Conservation (phyloP, 2,329 filamentous ascomycete genomes). For the Pseudocercospora cruenta region DNA sequence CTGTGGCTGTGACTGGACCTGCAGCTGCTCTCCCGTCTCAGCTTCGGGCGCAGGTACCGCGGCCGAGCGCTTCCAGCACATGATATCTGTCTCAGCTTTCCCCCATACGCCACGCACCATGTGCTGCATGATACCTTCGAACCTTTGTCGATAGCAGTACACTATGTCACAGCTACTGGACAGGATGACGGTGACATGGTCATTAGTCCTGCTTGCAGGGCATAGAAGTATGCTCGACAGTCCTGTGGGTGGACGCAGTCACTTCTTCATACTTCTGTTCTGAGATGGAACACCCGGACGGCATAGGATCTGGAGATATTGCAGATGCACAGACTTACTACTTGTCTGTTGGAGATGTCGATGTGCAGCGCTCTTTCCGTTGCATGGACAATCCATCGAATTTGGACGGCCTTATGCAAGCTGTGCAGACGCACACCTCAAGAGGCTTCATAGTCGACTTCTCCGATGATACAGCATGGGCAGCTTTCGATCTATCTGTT, state of each 20-base stretch:
- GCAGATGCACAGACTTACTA: slow-evolving; percentile 27
- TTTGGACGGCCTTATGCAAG: slow-evolving; percentile 50
- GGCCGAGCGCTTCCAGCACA: not conserved
- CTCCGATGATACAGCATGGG: slow-evolving; percentile 57
- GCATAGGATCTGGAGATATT: not conserved
- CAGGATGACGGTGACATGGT: slow-evolving; percentile 14
- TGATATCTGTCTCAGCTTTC: slow-evolving; percentile 8
- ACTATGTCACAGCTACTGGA: slow-evolving; percentile 4
- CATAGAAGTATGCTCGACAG: slow-evolving; percentile 9
- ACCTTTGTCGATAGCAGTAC: slow-evolving; percentile 7
- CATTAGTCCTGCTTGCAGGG: slow-evolving; percentile 6
- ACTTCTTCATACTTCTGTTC: not conserved
- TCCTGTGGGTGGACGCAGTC: not conserved
- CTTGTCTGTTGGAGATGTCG: slow-evolving; percentile 19
- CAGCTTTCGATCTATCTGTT: slow-evolving; percentile 58
- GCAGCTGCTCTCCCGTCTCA: slow-evolving; percentile 7
- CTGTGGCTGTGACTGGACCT: slow-evolving; percentile 10
- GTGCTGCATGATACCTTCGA: slow-evolving; percentile 3
- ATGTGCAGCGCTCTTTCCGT: slow-evolving; percentile 44
- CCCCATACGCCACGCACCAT: slow-evolving; percentile 7
- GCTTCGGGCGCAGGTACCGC: not conserved
- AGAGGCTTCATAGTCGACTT: slow-evolving; percentile 70
- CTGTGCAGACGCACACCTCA: slow-evolving; percentile 48
- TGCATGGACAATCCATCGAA: slow-evolving; percentile 58
- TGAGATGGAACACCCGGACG: slow-evolving; percentile 20